Evolutionary conservation across 1,139 yeast species (phyloP).

Genomic region (Yamadazyma triangularis): DNA sequence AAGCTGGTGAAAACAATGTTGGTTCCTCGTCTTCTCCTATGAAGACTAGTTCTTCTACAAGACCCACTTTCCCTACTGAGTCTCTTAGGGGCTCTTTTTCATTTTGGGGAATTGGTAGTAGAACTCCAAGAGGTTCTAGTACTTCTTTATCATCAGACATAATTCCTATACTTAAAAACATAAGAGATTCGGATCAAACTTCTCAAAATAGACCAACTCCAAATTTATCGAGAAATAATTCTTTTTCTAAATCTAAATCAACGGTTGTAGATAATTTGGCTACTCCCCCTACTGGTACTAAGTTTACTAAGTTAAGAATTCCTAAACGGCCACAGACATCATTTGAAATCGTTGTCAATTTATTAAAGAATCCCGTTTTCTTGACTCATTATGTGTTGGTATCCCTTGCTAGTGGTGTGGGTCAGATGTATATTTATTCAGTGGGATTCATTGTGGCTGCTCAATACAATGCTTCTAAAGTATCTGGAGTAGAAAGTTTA

Average conservation of each 20-base stretch:
- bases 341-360: constrained; percentile 18
- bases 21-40: not conserved
- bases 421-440: constrained; percentile 42
- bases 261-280: not conserved
- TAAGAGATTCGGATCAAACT: constrained; percentile 3
- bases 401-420: constrained; percentile 32
- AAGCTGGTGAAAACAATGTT: not conserved
- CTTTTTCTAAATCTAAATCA: constrained; percentile 7
- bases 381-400: constrained; percentile 33
- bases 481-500: constrained; percentile 1
- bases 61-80: constrained; percentile 19
- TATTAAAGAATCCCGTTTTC: constrained; percentile 23
- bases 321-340: constrained; percentile 15
- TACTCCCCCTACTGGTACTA: constrained; percentile 1
- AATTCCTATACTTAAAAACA: constrained; percentile 4
- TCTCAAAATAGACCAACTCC: constrained; percentile 7
- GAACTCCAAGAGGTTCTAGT: constrained; percentile 10
- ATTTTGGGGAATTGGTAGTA: constrained; percentile 30
- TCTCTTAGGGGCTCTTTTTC: constrained; percentile 30
- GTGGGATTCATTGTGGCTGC: constrained; percentile 44
- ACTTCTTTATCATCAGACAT: constrained; percentile 9
- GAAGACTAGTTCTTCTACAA: constrained; percentile 42
- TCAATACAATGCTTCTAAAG: constrained; percentile 21
- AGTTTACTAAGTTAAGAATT: constrained; percentile 3
- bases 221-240: constrained; percentile 11